Base-by-base conservation (phyloP, 2,329 filamentous ascomycete species). In the Canariomyces notabilis region DNA sequence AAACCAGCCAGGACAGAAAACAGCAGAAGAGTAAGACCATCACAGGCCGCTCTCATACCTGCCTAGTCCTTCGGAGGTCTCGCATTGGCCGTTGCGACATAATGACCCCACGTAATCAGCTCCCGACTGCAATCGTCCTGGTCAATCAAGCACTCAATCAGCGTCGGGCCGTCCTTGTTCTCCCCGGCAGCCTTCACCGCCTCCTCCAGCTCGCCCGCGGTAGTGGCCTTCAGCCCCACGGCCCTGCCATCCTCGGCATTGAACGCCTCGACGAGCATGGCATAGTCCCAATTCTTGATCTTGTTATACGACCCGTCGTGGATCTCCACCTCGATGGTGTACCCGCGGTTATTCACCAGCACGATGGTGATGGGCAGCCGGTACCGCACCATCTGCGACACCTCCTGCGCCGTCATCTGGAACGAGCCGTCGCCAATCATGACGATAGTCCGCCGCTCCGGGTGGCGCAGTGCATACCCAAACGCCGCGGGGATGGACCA, bases 241-340 rank as follows among this genome's bases (percentile, higher is more conserved):
- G 53, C 57, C 20, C 55, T 48, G 23, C 57, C 57, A 33, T 58
- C 55, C 32, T 44, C 51, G 32, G 46, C 45, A 44, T 60, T 60
- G 50, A 60, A 59, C 15, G 52, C 57, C 44, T 55, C 29, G 33
- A 59, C 53, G 18, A 60, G 44, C 44, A 57, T 29, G 12, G 57
- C 59, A 42, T 62, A 62, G 40, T 61, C 51, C 59, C 59, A 62
- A 48, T 61, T 61, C 53, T 61, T 59, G 51, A 63, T 61, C 46
- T 58, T 57, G 56, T 61, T 62, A 54, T 63, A 63, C 26, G 45
- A 42, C 2, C 58, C 60, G 38, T 61, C 66, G 46, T 68, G 65
- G 41, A 68, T 68, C 50, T 64, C 59, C 8, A 65, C 57, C 51
- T 68, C 66, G 50, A 67, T 65, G 6, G 65, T 67, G 49, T 68